Base-by-base conservation (phyloP, 129 eudicot genomes). In the Sambucus nigra region DNA sequence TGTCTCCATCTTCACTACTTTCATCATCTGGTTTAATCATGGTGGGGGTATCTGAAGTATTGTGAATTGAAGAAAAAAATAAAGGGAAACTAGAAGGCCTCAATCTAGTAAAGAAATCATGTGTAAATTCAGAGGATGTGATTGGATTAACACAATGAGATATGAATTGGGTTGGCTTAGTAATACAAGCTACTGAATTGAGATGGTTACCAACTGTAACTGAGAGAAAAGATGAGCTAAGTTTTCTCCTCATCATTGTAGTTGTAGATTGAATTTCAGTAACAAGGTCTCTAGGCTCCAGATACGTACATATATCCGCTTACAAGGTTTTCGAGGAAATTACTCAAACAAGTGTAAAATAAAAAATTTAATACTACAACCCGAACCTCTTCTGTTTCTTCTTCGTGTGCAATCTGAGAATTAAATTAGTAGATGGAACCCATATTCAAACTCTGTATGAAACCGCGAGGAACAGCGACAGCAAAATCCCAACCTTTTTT, bases 171-270 rank as follows among this genome's bases (percentile, higher is more conserved):
- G 9, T 32, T 14, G 55, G 44, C 48, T 19, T 35, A 13, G 33
- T 52, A 27, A 10, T 53, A 63, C 13, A 24, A 51, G 22, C n/a
- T 29, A 11, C 25, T 18, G 61, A 42, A 52, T 13, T 28, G 52
- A 53, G 51, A 39, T 45, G 25, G 15, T 10, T 22, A 52, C 32
- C 10, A 10, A 45, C 0, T 27, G 62, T 6, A 10, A 45, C 0
- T 27, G 62, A 42, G 18, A 52, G n/a, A 10, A 40, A 51, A 11
- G 54, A 52, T 31, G 20, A 12, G 2, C 51, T 10, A 24, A 59
- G 18, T 61, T 39, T 60, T 31, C 62, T 60, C 53, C 68, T 59
- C 28, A 62, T 5, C 42, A 3, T 47, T 22, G 52, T 32, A 55
- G 16, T 45, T 38, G 4, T 16, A n/a, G 47, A 47, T 38, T 25